phyloP scores from a whole-genome alignment of 2,329 filamentous ascomycete species.

The Aspergillus bombycis region DNA sequence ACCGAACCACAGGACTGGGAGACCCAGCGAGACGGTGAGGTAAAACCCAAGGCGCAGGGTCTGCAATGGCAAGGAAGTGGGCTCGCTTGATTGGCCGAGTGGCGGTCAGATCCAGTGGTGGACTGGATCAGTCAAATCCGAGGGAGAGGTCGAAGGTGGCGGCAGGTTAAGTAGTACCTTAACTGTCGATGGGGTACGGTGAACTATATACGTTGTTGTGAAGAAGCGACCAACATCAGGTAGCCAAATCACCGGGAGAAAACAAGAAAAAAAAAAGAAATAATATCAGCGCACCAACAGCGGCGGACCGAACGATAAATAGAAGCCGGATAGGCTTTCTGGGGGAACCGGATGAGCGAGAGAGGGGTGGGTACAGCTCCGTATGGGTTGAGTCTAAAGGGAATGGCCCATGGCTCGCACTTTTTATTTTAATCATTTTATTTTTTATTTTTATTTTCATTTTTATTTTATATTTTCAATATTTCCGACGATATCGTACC shows the following conservation, averaged over 20 bases:
- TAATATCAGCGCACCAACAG: neutral
- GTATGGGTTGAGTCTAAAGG: slow-evolving; percentile 8
- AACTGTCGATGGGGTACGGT: neutral
- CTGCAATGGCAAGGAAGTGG: slow-evolving; percentile 17
- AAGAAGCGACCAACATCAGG: neutral
- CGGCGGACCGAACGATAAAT: slow-evolving; percentile 20
- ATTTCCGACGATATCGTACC: neutral
- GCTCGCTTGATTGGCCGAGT: slow-evolving; percentile 24
- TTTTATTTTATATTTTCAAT: neutral
- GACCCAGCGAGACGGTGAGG: slow-evolving; percentile 26
- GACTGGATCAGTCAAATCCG: slow-evolving; percentile 16
- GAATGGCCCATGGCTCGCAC: slow-evolving; percentile 15
- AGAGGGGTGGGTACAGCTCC: slow-evolving; percentile 15
- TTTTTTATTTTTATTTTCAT: neutral
- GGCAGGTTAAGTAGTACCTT: neutral
- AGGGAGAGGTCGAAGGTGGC: neutral
- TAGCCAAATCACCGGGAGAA: neutral
- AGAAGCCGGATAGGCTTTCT: slow-evolving; percentile 25
- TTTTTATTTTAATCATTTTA: slow-evolving; percentile 1
- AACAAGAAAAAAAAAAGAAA: slow-evolving; percentile 1
- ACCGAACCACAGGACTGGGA: slow-evolving; percentile 30
- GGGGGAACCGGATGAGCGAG: slow-evolving; percentile 18
- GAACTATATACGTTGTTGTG: neutral
- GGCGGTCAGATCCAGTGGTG: slow-evolving; percentile 24
- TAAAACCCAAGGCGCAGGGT: slow-evolving; percentile 17